Base-by-base conservation (phyloP, 306 rosid genomes). In the Ziziphus jujuba region DNA sequence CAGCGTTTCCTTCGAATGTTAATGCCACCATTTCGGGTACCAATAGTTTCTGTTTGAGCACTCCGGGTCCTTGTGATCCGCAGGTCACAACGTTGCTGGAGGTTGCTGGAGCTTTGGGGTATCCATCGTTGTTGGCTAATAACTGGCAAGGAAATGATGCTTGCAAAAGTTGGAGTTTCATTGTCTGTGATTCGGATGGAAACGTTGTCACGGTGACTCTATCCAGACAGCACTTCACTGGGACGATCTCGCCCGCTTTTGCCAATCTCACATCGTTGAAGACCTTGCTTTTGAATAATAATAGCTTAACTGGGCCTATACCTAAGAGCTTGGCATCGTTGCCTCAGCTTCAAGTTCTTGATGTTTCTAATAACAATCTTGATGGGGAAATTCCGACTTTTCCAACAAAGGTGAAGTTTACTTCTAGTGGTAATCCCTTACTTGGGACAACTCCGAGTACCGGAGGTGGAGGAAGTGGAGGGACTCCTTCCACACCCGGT, bases 191-290 rank as follows among this genome's bases (percentile, higher is more conserved):
- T 38, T 3, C 84, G 0, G 69, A 35, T 3, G 79, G 66, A 8
- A 84, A 82, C 56, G 65, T 90, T 44, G 56, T 74, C 9, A 77
- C 66, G 0, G 70, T 89, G 33, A 82, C 82, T 75, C 60, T 91
- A 1, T 74, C 2, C 11, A 80, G 77, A 59, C 82, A 59, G 77
- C 66, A 61, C 40, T 69, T 85, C 19, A 43, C 4, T 1, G 98
- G 96, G 51, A 84, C 75, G 5, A 85, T 89, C 21, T 91, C 96
- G 0, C 84, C 98, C 0, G 86, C 89, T 0, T 85, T 87, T 72
- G 82, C 85, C 0, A 84, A 85, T 15, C 70, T 89, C 52, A 85
- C 85, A 3, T 77, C 81, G 38, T 67, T 91, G 75, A 78, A 60
- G 63, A 82, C 2, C 60, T 65, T 91, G 85, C 33, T 40, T 51